Conservation (phyloP, 495 filamentous ascomycete species). For the Coniosporium apollinis region DNA sequence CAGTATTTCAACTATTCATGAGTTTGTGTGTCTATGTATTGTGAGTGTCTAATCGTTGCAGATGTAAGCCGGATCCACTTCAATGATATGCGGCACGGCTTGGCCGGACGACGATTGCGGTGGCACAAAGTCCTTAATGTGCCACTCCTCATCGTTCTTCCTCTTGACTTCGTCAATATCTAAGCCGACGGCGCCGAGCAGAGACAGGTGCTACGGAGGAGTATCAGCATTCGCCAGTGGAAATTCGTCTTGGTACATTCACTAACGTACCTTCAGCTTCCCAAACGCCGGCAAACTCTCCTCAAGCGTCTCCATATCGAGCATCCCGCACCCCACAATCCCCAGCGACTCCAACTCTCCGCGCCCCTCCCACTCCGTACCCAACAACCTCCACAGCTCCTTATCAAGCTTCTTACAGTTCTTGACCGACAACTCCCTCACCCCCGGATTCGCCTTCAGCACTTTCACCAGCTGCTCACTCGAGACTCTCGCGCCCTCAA, state of each 20-base stretch:
- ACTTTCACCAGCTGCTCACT: conserved; percentile 5
- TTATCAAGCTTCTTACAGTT: conserved; percentile 10
- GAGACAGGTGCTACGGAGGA: conserved; percentile 6
- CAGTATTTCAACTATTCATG: no score
- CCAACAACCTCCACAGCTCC: conserved; percentile 13
- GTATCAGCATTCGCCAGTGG: no score
- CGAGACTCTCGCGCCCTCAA: conserved; percentile 6
- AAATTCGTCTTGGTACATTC: not conserved
- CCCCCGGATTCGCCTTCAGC: not conserved
- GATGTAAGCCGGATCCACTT: conserved; percentile 9
- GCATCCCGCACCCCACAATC: conserved; percentile 8
- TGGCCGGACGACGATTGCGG: not conserved
- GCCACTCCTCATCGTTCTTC: conserved; percentile 7
- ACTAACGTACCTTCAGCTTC: conserved; percentile 10
- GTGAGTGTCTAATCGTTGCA: not conserved
- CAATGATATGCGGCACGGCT: conserved; percentile 3
- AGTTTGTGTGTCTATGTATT: no score
- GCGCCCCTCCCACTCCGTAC: conserved; percentile 8
- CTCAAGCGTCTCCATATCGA: conserved; percentile 9
- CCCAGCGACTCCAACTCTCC: conserved; percentile 6
- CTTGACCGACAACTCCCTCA: conserved; percentile 3
- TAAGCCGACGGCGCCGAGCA: conserved; percentile 5
- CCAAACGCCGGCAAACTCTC: conserved; percentile 6
- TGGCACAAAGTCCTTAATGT: conserved; percentile 7
- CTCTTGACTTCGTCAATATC: conserved; percentile 2